Evolutionary conservation across 495 filamentous ascomycete species (phyloP).

Genomic region (Rostrohypoxylon terebratum): DNA sequence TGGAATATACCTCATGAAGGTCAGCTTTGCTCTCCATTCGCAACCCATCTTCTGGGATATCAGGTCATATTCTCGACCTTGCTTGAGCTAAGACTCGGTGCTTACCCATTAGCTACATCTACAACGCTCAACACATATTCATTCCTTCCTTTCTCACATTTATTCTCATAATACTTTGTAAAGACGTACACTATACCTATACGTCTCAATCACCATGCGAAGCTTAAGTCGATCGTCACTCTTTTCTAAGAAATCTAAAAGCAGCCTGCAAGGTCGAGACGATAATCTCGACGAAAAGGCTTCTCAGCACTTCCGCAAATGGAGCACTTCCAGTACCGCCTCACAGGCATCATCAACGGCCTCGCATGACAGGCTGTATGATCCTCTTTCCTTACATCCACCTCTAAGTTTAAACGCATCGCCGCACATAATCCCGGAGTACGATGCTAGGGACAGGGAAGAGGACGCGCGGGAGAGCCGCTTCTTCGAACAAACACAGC

Average conservation of each 20-base stretch:
- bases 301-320: constrained; percentile 38
- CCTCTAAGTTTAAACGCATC: constrained; percentile 48
- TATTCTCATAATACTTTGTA: constrained; percentile 1
- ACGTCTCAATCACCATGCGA: constrained; percentile 38
- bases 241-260: constrained; percentile 48
- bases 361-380: constrained; percentile 30
- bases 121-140: constrained; percentile 13
- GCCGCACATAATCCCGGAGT: constrained; percentile 44
- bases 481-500: constrained; percentile 41
- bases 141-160: constrained; percentile 30
- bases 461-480: constrained; percentile 46
- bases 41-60: constrained; percentile 12
- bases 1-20: background rate
- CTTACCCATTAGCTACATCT: constrained; percentile 27
- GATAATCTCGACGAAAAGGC: constrained; percentile 35
- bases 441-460: constrained; percentile 25
- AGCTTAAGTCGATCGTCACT: constrained; percentile 35
- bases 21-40: constrained; percentile 23
- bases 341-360: constrained; percentile 38
- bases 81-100: constrained; percentile 29
- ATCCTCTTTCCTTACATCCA: constrained; percentile 49
- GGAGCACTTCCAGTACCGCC: constrained; percentile 46
- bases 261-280: constrained; percentile 26
- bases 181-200: background rate
- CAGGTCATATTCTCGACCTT: constrained; percentile 17